These are phyloP conservation scores for Rhizoctonia solani DNA, from an alignment of 1,284 basidiomycete species.

Conservation along the genomic window DNA sequence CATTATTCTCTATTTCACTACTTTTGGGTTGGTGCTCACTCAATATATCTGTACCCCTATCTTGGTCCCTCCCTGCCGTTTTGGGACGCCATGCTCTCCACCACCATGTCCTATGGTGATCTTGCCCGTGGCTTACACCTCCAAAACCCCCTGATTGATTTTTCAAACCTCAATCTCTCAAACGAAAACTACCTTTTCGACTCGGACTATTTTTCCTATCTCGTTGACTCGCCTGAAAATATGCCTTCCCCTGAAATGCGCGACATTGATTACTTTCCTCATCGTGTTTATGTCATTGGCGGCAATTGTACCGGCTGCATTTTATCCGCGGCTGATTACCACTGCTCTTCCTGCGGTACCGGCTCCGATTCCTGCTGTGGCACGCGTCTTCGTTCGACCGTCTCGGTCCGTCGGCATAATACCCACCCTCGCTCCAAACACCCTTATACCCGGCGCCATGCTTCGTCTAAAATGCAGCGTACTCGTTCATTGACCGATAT, in stretches of 20 bases:
- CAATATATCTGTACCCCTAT: not conserved
- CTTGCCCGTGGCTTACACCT: conserved; percentile 16
- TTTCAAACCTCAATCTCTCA: not conserved
- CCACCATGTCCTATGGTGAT: not conserved
- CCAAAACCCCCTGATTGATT: not conserved
- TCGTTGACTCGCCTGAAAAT: conserved; percentile 4
- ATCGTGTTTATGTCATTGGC: conserved; percentile 11
- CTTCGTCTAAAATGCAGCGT: conserved; percentile 3
- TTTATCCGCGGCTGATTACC: not conserved
- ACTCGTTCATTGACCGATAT: conserved; percentile 17
- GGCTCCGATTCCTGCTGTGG: not conserved
- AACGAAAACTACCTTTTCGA: not conserved
- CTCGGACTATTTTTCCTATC: conserved; percentile 4
- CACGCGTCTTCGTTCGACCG: no score
- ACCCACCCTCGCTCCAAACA: conserved; percentile 9
- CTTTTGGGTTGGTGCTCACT: not conserved
- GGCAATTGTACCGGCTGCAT: conserved; percentile 16
- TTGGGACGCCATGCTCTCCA: not conserved
- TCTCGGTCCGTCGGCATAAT: not conserved
- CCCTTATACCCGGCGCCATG: conserved; percentile 1
- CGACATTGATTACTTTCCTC: conserved; percentile 16
- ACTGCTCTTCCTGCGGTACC: not conserved
- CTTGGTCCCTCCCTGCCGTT: not conserved
- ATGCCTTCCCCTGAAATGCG: conserved; percentile 21
- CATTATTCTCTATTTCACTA: not conserved